Conservation (phyloP, 2,329 filamentous ascomycete genomes). For the Beauveria bassiana region DNA sequence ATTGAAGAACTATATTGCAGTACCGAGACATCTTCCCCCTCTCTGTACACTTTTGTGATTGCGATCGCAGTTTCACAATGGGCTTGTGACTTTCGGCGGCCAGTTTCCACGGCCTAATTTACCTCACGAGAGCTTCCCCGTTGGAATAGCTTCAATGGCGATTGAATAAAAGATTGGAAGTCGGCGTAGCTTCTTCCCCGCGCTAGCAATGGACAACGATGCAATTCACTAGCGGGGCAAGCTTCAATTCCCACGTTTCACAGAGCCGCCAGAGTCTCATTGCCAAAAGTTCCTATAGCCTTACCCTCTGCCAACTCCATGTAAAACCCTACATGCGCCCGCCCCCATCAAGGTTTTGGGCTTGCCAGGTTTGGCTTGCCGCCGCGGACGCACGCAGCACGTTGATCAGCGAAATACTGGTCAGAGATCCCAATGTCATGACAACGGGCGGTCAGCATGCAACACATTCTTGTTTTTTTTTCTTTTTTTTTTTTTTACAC, state of each 20-base stretch:
- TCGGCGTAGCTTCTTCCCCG: not conserved
- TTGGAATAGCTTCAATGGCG: too few species aligned
- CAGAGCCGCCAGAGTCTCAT: not conserved
- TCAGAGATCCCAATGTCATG: not conserved
- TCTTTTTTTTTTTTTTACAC: too few species aligned
- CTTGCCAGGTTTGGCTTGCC: conserved; percentile 1
- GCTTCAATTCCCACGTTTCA: not conserved
- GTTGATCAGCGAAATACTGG: not conserved
- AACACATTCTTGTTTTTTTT: too few species aligned
- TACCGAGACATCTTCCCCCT: not conserved
- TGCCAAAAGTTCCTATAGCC: not conserved
- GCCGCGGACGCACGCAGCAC: not conserved
- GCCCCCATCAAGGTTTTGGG: not conserved
- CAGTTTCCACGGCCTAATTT: not conserved
- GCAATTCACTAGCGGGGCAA: not conserved
- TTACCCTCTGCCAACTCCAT: not conserved
- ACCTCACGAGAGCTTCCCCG: not conserved
- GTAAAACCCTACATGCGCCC: not conserved
- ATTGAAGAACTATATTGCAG: not conserved
- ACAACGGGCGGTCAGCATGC: not conserved
- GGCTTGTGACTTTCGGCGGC: not conserved
- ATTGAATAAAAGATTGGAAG: too few species aligned
- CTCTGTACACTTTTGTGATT: not conserved
- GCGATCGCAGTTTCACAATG: not conserved
- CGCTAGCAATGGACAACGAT: not conserved